Evolutionary conservation across 768 basidiomycete genomes (phyloP).

Genomic region (Coprinopsis marcescibilis): DNA sequence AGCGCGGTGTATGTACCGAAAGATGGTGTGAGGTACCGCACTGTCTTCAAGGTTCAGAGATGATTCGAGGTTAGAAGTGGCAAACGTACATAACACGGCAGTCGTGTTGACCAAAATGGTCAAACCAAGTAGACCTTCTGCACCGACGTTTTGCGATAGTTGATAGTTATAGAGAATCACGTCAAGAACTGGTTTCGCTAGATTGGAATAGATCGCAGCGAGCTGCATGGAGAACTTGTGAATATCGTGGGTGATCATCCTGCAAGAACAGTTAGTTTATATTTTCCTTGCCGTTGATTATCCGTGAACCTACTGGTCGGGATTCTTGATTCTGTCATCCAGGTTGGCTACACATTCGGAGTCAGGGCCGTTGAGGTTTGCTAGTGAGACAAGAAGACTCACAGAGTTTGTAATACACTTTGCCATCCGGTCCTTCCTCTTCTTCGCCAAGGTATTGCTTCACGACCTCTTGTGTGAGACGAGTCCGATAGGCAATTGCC

Average conservation of each 20-base stretch:
- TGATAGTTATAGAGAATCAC: conserved; percentile 96
- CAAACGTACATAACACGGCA: conserved; percentile 67
- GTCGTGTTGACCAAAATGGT: conserved; percentile 82
- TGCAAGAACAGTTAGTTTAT: conserved; percentile 24
- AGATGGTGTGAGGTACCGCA: conserved; percentile 83
- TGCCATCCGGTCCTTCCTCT: conserved; percentile 58
- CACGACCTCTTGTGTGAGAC: conserved; percentile 80
- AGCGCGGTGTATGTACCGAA: conserved; percentile 89
- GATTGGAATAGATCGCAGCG: conserved; percentile 89
- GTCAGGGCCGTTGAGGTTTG: neutral
- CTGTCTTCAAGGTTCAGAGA: conserved; percentile 33
- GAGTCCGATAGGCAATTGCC: conserved; percentile 80
- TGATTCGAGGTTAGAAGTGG: neutral
- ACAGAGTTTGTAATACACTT: conserved; percentile 93
- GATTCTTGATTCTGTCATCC: conserved; percentile 94
- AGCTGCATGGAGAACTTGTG: conserved; percentile 87
- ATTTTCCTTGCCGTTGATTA: neutral
- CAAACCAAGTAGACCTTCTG: conserved; percentile 81
- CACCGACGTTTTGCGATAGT: conserved; percentile 88
- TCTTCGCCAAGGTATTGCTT: conserved; percentile 77
- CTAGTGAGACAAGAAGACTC: conserved; percentile 19
- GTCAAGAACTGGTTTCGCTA: conserved; percentile 91
- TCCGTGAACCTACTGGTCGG: conserved; percentile 64
- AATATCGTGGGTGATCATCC: conserved; percentile 95
- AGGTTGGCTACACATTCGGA: conserved; percentile 67